Conservation (phyloP, 345 rosid genomes). For the Stellera chamaejasme region DNA sequence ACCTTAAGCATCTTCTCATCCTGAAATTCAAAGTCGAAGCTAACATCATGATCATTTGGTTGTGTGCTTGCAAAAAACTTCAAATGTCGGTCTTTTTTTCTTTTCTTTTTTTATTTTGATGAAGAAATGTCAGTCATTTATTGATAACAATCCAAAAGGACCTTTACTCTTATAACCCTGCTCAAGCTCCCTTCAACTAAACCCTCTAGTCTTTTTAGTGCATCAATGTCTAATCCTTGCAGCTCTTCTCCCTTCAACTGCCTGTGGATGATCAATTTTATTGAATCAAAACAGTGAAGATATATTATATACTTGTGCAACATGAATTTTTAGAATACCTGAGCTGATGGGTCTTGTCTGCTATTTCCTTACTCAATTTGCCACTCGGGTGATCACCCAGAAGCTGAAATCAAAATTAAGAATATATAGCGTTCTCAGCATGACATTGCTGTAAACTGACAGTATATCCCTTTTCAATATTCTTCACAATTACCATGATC, state of each 20-base stretch:
- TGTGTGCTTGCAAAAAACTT: background rate
- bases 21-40: constrained; percentile 14
- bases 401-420: constrained; percentile 14
- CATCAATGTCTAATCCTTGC: constrained; percentile 18
- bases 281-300: background rate
- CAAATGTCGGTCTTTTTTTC: too few relatives aligned
- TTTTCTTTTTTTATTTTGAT: too few relatives aligned
- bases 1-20: constrained; percentile 15
- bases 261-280: constrained; percentile 9
- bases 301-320: too few relatives aligned
- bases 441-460: too few relatives aligned
- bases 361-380: constrained; percentile 25
- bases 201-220: constrained; percentile 17
- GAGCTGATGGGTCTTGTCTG: constrained; percentile 26
- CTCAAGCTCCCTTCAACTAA: constrained; percentile 16
- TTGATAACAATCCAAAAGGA: constrained; percentile 7
- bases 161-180: constrained; percentile 21
- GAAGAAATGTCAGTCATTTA: background rate
- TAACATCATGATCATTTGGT: background rate
- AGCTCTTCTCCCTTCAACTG: constrained; percentile 29
- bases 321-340: constrained; percentile 18
- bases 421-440: constrained; percentile 1
- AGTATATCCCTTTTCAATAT: too few relatives aligned
- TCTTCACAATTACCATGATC: too few relatives aligned
- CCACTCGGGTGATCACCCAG: constrained; percentile 8